Evolutionary conservation across 495 filamentous ascomycete genomes (phyloP), one percentile per base, ranked within the genome.

Genomic region (Penicilliopsis zonata): DNA sequence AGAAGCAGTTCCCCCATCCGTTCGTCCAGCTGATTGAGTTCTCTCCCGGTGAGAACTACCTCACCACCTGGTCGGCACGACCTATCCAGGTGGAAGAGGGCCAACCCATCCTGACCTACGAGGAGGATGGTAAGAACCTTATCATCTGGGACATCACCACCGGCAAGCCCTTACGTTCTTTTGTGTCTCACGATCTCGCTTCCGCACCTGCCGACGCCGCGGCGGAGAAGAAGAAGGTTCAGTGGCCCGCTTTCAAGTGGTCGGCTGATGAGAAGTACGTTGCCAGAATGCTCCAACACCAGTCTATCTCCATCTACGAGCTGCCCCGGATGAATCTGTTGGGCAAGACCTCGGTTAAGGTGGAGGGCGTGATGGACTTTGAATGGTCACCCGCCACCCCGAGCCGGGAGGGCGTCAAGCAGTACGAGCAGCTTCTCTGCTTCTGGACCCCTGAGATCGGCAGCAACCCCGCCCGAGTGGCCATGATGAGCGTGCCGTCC

Each of bases 231-330:
- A 83, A 85, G 63, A 95, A 95, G 69, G 76, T 92, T 33, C 82
- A 87, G 43, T 98, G 90, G 90, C 90, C 90, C 15, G 86, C 88
- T 9, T 98, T 98, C 72, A 98, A 98, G 60, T 98, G 90, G 90
- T 94, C 88, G 28, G 64, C 90, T 3, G 90, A 98, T 49, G 85
- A 94, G 65, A 87, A 87, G 54, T 98, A 95, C 55, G 86, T 95
- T 28, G 90, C 90, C 3, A 74, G 90, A 27, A 78, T 96, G 63
- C 82, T 78, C 33, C 88, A 84, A 35, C 81, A 78, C 37, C 74
- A 86, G 40, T 82, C 83, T 17, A 85, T 98, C 49, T 92, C 86
- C 23, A 78, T 96, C 44, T 98, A 94, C 58, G 90, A 96, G 54
- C 63, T 88, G 5, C 90, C 90, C 10, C 73, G 74, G 37, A 98